A percentile compares a stretch with the other conserved stretches of the same genome.
These are phyloP conservation scores for Phytophthora sp. DNA, from an alignment of 352 stramenopile species.

Conservation along the genomic window DNA sequence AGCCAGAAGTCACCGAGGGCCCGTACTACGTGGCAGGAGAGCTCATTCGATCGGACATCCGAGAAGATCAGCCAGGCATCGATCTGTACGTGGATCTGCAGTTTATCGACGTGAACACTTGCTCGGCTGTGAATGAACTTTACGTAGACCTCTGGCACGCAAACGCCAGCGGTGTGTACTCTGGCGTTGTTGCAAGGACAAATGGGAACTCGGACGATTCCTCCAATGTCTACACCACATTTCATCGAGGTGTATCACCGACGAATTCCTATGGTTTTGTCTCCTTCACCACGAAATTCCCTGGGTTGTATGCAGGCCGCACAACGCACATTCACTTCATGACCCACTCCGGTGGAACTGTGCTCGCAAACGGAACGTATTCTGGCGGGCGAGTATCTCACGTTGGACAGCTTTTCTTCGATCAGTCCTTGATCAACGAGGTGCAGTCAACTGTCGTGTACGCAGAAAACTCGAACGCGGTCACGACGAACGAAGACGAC, in stretches of 20 bases:
- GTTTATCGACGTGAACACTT: constrained; percentile 31
- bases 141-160: constrained; percentile 28
- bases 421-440: constrained; percentile 28
- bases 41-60: constrained; percentile 27
- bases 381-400: constrained; percentile 17
- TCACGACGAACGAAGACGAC: constrained; percentile 27
- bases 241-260: constrained; percentile 17
- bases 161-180: constrained; percentile 22
- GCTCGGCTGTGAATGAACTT: constrained; percentile 16
- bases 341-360: constrained; percentile 11
- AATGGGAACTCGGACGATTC: constrained; percentile 22
- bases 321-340: constrained; percentile 30
- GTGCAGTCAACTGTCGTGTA: constrained; percentile 21
- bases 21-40: constrained; percentile 30
- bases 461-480: constrained; percentile 3
- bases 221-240: constrained; percentile 23
- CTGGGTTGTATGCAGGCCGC: constrained; percentile 18
- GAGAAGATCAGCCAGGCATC: constrained; percentile 25
- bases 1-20: constrained; percentile 26
- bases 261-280: constrained; percentile 25
- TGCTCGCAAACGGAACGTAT: constrained; percentile 24
- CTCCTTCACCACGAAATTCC: constrained; percentile 31
- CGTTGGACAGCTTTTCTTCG: constrained; percentile 31
- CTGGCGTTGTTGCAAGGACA: constrained; percentile 17
- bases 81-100: constrained; percentile 28